phyloP scores from a whole-genome alignment of 495 filamentous ascomycete genomes.

The Hyaloscypha bicolor region DNA sequence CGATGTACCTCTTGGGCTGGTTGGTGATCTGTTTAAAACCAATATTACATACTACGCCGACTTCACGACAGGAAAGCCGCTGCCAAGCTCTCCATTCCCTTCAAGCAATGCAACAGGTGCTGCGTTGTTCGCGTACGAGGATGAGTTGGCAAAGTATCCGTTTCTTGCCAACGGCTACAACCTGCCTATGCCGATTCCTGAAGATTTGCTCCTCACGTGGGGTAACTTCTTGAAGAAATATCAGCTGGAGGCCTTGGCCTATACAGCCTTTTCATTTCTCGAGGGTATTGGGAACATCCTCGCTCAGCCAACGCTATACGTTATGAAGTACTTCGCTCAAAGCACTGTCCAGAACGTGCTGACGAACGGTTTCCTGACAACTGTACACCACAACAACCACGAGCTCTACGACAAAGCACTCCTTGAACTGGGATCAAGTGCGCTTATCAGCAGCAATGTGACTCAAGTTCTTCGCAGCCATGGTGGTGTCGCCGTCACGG shows the following conservation, averaged over 20 bases:
- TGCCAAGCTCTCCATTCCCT: neutral
- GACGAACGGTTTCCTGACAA: conserved; percentile 35
- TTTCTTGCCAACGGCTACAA: conserved; percentile 14
- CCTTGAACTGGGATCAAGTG: conserved; percentile 34
- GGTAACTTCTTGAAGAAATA: conserved; percentile 35
- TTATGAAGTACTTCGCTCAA: conserved; percentile 31
- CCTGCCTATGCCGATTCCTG: conserved; percentile 18
- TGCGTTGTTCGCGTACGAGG: neutral
- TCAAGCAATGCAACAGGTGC: neutral
- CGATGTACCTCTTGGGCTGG: conserved; percentile 29
- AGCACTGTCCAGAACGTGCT: conserved; percentile 22
- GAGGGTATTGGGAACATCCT: conserved; percentile 33
- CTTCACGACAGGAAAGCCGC: conserved; percentile 5
- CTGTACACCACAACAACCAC: conserved; percentile 38
- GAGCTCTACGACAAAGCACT: conserved; percentile 45
- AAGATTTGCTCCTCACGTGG: conserved; percentile 16
- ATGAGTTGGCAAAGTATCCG: conserved; percentile 11
- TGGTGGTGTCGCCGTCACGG: conserved; percentile 35
- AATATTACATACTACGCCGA: conserved; percentile 2
- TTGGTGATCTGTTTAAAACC: neutral
- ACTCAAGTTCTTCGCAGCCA: conserved; percentile 32
- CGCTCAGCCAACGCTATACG: conserved; percentile 35
- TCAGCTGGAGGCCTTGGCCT: conserved; percentile 28
- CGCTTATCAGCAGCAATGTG: conserved; percentile 38
- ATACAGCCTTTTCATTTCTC: conserved; percentile 15